Percentiles rank a stretch among this genome's conserved stretches.
phyloP scores from a whole-genome alignment of 495 filamentous ascomycete species.

The Durotheca rogersii region DNA sequence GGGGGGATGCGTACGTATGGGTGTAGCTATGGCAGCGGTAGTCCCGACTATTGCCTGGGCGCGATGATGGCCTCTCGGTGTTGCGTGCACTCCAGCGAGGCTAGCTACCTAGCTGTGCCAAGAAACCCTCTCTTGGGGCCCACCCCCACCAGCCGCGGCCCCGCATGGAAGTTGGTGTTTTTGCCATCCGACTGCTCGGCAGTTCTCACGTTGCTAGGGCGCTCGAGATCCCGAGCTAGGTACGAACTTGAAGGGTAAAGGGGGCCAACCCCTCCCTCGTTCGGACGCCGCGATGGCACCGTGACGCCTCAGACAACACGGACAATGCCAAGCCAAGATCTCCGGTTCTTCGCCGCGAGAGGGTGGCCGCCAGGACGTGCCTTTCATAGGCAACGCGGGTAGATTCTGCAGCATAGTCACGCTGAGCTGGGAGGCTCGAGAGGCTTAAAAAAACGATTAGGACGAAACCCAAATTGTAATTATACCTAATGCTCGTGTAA shows the following conservation, averaged over 20 bases:
- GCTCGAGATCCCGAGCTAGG: constrained; percentile 22
- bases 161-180: constrained; percentile 24
- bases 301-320: background rate
- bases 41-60: background rate
- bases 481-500: no score
- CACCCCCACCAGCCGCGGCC: constrained; percentile 23
- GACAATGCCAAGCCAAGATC: background rate
- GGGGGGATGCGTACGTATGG: background rate
- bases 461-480: no score
- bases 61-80: constrained; percentile 1
- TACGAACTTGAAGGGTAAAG: constrained; percentile 2
- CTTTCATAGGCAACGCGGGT: no score
- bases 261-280: constrained; percentile 6
- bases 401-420: background rate
- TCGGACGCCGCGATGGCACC: constrained; percentile 5
- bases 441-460: no score
- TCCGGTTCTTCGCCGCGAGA: background rate
- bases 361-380: no score
- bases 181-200: constrained; percentile 22
- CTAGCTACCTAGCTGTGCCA: constrained; percentile 5
- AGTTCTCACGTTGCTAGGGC: constrained; percentile 26
- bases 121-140: background rate
- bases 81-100: constrained; percentile 1
- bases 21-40: background rate
- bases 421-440: background rate